Evolutionary conservation across 306 rosid species (phyloP), one percentile per base, ranked within the genome.

Genomic region (Spatholobus suberectus): DNA sequence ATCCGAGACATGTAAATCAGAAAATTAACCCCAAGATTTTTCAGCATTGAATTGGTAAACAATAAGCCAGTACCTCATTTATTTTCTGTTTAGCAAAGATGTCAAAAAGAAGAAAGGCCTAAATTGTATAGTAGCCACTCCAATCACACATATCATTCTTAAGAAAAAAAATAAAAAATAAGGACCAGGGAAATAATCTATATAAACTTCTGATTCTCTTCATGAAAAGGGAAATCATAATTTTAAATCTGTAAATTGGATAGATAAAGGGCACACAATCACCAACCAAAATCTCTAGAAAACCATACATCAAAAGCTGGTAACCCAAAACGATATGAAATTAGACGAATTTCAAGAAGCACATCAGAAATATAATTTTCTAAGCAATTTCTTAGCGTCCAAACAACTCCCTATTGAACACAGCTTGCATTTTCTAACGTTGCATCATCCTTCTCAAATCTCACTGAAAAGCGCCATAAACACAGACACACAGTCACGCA

Each of bases 21-120:
- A 71, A 76, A 75, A 55, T 69, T 69, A 69, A 70, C 21, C 70
- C 75, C 24, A 63, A 54, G 58, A 47, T 21, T 58, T 38, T 78
- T 70, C 58, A 26, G 24, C 74, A 70, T 34, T 78, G 69, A 47
- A 67, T 6, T 41, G 49, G 52, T 54, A 54, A 70, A n/a, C 27
- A 62, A 71, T 3, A 29, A 57, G 26, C 54, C 29, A 69, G 23
- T 26, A 46, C 76, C 68, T 76, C 35, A 17, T 47, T 47, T 23
- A 62, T 77, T 74, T 78, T 29, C 34, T 27, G 55, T 61, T 27
- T 40, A 44, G 17, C 49, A 40, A 51, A 41, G 41, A 55, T 24
- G 63, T 38, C 37, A 57, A 66, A 69, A 43, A 73, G 65, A 59
- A 68, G 44, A 76, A 40, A 81, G 12, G 15, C 77, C 46, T 70